A percentile compares a stretch with the other conserved stretches of the same genome.
phyloP scores from a whole-genome alignment of 2,329 filamentous ascomycete species.

The Penicillium sp. region DNA sequence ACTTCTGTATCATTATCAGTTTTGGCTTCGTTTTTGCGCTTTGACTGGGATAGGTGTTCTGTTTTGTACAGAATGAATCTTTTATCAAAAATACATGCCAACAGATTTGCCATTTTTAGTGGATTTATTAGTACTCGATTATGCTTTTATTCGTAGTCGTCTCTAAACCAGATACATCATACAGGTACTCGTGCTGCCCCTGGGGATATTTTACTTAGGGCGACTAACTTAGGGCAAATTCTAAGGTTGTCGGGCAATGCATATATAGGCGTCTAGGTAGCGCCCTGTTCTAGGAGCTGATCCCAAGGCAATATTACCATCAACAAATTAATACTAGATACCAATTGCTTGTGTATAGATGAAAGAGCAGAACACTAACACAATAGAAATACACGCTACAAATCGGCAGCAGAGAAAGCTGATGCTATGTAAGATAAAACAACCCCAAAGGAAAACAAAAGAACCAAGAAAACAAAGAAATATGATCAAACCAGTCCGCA shows the following conservation, averaged over 20 bases:
- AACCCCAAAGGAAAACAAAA: neutral
- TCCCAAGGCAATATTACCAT: too few relatives aligned
- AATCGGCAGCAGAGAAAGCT: neutral
- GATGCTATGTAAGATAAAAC: neutral
- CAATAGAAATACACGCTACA: neutral
- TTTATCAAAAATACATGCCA: neutral
- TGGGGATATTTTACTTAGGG: too few relatives aligned
- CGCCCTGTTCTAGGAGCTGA: too few relatives aligned
- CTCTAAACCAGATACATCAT: too few relatives aligned
- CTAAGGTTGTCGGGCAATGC: too few relatives aligned
- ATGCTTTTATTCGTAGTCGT: too few relatives aligned
- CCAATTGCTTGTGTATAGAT: neutral
- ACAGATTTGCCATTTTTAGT: too few relatives aligned
- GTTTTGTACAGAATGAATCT: neutral
- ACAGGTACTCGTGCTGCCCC: too few relatives aligned
- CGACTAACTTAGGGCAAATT: too few relatives aligned
- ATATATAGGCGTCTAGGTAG: too few relatives aligned
- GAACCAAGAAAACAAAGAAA: neutral
- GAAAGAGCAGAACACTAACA: neutral
- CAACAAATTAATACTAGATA: neutral
- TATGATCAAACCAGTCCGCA: neutral
- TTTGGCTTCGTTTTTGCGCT: neutral
- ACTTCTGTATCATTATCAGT: neutral
- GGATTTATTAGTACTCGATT: neutral
- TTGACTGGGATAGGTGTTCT: neutral